Conservation (phyloP, 2,329 filamentous ascomycete species). For the Hypoxylon sp. region DNA sequence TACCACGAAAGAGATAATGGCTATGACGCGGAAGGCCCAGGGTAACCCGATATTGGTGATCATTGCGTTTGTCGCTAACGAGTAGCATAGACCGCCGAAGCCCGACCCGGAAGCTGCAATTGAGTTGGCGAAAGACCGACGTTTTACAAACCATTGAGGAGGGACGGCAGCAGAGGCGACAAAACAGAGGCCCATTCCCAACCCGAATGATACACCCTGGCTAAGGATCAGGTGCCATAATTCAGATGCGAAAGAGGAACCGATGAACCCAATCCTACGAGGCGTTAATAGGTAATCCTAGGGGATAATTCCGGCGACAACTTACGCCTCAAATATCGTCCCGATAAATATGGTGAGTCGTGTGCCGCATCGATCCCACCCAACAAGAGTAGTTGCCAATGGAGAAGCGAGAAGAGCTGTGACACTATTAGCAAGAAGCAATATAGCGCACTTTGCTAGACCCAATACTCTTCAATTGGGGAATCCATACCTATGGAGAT, state of each 20-base stretch:
- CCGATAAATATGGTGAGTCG: conserved; percentile 75
- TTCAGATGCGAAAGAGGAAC: conserved; percentile 76
- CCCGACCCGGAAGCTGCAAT: conserved; percentile 79
- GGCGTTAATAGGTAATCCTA: conserved; percentile 5
- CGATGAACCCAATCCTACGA: conserved; percentile 71
- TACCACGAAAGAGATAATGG: conserved; percentile 62
- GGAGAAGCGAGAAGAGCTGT: conserved; percentile 77
- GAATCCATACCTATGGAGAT: conserved; percentile 65
- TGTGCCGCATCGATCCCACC: conserved; percentile 75
- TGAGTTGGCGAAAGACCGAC: conserved; percentile 78
- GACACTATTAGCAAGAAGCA: conserved; percentile 44
- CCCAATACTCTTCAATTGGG: not conserved
- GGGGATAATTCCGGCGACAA: not conserved
- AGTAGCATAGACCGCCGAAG: conserved; percentile 80
- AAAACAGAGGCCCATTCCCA: conserved; percentile 84
- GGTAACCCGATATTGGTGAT: conserved; percentile 73
- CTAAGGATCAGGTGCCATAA: conserved; percentile 84
- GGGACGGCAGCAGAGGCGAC: conserved; percentile 77
- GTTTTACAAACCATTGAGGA: conserved; percentile 81
- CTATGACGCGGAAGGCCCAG: conserved; percentile 68
- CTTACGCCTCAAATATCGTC: conserved; percentile 71
- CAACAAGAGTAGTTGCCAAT: conserved; percentile 68
- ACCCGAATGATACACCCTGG: conserved; percentile 83
- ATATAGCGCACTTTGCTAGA: conserved; percentile 19
- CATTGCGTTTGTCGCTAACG: conserved; percentile 77